Conservation (phyloP, 1,284 basidiomycete species). For the Rhodotorula sp. region DNA sequence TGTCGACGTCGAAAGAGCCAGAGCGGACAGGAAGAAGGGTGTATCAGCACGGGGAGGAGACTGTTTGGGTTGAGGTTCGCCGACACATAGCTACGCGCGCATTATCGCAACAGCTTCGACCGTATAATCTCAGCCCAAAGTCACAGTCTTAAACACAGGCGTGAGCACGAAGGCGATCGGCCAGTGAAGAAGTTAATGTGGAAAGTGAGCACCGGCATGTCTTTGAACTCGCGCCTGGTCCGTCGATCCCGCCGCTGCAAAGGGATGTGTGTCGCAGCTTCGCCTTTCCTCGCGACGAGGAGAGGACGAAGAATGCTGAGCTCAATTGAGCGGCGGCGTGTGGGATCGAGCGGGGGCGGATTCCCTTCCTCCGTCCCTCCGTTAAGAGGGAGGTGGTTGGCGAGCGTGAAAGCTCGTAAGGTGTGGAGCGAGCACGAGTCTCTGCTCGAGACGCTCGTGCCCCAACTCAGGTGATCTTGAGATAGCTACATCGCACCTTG, state of each 20-base stretch:
- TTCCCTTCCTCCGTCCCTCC: too few relatives aligned
- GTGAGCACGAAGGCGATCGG: neutral
- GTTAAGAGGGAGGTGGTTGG: neutral
- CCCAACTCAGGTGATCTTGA: too few relatives aligned
- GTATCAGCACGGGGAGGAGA: constrained; percentile 25
- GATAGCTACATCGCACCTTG: constrained; percentile 39
- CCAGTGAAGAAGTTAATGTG: neutral
- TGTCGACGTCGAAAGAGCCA: neutral
- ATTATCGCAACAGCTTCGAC: constrained; percentile 26
- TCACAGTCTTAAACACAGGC: neutral
- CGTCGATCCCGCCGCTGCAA: too few relatives aligned
- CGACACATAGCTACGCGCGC: constrained; percentile 23
- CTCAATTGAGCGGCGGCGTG: too few relatives aligned
- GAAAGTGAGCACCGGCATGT: too few relatives aligned
- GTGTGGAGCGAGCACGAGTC: neutral
- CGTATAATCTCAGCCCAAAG: constrained; percentile 27
- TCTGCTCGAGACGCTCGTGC: neutral
- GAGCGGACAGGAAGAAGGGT: neutral
- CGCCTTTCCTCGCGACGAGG: too few relatives aligned
- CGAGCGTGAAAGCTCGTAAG: neutral
- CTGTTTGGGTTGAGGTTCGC: neutral
- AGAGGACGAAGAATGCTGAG: too few relatives aligned
- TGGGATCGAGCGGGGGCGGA: too few relatives aligned
- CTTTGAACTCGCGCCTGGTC: too few relatives aligned
- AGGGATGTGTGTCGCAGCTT: too few relatives aligned